These are phyloP conservation scores for Pyrus hybrid DNA, from an alignment of 331 rosid species.

Conservation along the genomic window DNA sequence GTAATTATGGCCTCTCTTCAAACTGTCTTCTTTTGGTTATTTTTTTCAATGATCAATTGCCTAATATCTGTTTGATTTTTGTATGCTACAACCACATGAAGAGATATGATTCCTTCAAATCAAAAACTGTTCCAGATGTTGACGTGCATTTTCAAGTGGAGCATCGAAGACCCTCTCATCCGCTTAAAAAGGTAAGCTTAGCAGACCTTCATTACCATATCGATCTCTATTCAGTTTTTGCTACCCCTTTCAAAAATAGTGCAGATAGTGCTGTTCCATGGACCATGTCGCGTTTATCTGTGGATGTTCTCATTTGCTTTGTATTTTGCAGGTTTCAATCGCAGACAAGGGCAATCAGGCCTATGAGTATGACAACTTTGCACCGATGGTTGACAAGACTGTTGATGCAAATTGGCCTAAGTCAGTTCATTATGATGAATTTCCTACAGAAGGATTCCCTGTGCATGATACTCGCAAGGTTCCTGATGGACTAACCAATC, in stretches of 20 bases:
- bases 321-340: slow-evolving; percentile 24
- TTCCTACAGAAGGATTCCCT: slow-evolving; percentile 26
- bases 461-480: slow-evolving; percentile 18
- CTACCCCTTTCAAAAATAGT: neutral
- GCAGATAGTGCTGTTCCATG: neutral
- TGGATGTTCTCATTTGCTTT: neutral
- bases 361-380: slow-evolving; percentile 21
- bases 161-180: slow-evolving; percentile 20
- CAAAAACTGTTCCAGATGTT: slow-evolving; percentile 19
- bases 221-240: neutral
- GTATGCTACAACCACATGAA: slow-evolving; percentile 7
- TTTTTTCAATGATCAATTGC: neutral
- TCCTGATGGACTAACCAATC: slow-evolving; percentile 32
- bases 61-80: slow-evolving; percentile 3
- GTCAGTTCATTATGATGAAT: slow-evolving; percentile 23
- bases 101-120: slow-evolving; percentile 39
- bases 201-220: neutral
- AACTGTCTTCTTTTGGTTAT: neutral
- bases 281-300: neutral
- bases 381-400: slow-evolving; percentile 42
- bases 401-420: slow-evolving; percentile 47
- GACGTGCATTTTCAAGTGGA: slow-evolving; percentile 23
- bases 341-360: slow-evolving; percentile 14
- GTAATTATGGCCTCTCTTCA: neutral
- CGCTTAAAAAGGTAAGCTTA: slow-evolving; percentile 36